phyloP scores from a whole-genome alignment of 352 stramenopile species.

The Phytopythium ostracodes region DNA sequence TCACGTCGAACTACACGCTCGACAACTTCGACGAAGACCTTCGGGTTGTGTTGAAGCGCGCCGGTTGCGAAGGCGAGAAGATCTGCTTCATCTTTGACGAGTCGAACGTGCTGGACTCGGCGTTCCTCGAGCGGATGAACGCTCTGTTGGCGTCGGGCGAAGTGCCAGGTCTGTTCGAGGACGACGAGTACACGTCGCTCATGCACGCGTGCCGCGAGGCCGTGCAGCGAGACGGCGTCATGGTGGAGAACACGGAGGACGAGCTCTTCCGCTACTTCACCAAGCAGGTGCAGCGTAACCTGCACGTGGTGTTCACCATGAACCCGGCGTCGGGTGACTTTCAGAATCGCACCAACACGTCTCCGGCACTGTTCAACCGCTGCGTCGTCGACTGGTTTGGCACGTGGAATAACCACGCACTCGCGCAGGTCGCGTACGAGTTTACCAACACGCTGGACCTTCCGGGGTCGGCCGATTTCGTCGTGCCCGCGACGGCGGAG shows the following conservation, averaged over 20 bases:
- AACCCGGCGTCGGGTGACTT: slow-evolving; percentile 98
- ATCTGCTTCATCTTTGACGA: slow-evolving; percentile 99
- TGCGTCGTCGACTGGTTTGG: slow-evolving; percentile 99
- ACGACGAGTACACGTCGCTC: slow-evolving; percentile 97
- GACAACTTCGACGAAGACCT: slow-evolving; percentile 99
- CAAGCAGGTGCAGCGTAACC: slow-evolving; percentile 96
- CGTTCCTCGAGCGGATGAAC: slow-evolving; percentile 99
- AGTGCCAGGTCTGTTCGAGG: slow-evolving; percentile 99
- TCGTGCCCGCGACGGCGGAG: slow-evolving; percentile 39
- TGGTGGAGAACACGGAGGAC: slow-evolving; percentile 92
- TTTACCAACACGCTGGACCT: slow-evolving; percentile 96
- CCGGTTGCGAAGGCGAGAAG: slow-evolving; percentile 98
- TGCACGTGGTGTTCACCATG: slow-evolving; percentile 99
- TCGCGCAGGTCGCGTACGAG: slow-evolving; percentile 98
- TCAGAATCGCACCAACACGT: slow-evolving; percentile 97
- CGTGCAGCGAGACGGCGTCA: slow-evolving; percentile 87
- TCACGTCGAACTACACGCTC: slow-evolving; percentile 97
- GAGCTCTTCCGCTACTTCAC: slow-evolving; percentile 98
- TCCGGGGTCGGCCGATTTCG: slow-evolving; percentile 81
- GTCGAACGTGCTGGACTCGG: slow-evolving; percentile 96
- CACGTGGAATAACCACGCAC: slow-evolving; percentile 96
- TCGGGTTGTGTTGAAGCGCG: slow-evolving; percentile 94
- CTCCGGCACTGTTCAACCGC: slow-evolving; percentile 99
- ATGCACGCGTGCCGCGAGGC: slow-evolving; percentile 96
- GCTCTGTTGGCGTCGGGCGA: slow-evolving; percentile 98